Conservation (phyloP, 257 asterid genomes). For the Hygrophila difformis region DNA sequence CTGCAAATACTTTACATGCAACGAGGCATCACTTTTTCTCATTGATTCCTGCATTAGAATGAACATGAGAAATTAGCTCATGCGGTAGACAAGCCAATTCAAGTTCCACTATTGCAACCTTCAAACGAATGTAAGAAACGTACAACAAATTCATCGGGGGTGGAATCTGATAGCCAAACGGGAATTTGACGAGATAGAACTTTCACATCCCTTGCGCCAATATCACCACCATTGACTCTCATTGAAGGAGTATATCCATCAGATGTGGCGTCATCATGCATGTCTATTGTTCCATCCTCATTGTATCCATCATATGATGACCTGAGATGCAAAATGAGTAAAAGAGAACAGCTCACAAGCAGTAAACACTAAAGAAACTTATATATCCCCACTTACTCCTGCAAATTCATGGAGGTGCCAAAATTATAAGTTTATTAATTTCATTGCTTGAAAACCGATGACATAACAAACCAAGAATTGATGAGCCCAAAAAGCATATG, state of each 20-base stretch:
- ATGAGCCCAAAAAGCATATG: constrained; percentile 6
- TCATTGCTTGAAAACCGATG: not conserved
- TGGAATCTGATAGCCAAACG: constrained; percentile 81
- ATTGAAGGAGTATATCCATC: constrained; percentile 40
- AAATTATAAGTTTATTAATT: not conserved
- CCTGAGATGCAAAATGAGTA: constrained; percentile 34
- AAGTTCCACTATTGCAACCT: constrained; percentile 17
- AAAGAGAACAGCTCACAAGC: constrained; percentile 14
- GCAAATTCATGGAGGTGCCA: constrained; percentile 14
- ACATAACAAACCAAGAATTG: constrained; percentile 10
- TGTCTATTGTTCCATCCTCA: constrained; percentile 55
- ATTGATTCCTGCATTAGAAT: constrained; percentile 73
- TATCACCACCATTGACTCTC: constrained; percentile 56
- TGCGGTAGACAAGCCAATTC: constrained; percentile 18
- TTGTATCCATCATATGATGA: constrained; percentile 69
- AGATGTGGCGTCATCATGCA: constrained; percentile 44
- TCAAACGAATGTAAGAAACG: constrained; percentile 29
- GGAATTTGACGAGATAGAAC: constrained; percentile 58
- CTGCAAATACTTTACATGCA: constrained; percentile 89
- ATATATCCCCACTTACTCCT: constrained; percentile 10
- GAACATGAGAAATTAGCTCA: constrained; percentile 18
- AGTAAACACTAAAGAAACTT: constrained; percentile 6
- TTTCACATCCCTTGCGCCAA: constrained; percentile 43
- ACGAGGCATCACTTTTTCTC: constrained; percentile 77
- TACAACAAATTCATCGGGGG: constrained; percentile 98